Evolutionary conservation across 2,329 filamentous ascomycete species (phyloP).

Genomic region (Pseudogymnoascus sp.): DNA sequence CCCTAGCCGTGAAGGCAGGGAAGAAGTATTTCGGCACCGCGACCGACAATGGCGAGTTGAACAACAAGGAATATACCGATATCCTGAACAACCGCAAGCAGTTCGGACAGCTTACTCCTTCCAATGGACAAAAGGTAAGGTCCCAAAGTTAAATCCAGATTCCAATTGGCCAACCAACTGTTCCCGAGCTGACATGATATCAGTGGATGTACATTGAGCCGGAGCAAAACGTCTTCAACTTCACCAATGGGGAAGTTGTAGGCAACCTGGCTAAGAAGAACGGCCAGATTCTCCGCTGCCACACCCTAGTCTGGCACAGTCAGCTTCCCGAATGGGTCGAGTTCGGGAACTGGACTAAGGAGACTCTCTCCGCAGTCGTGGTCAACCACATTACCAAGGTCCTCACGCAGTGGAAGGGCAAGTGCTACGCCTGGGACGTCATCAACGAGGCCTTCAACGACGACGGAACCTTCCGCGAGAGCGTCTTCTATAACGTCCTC

Average conservation of each 20-base stretch:
- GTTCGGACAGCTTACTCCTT: conserved; percentile 58
- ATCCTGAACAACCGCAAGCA: conserved; percentile 48
- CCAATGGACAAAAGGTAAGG: conserved; percentile 47
- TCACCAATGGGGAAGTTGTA: conserved; percentile 46
- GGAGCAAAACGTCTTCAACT: conserved; percentile 47
- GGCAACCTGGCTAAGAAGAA: conserved; percentile 40
- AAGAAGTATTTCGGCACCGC: conserved; percentile 50
- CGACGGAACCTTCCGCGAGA: conserved; percentile 43
- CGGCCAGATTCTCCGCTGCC: conserved; percentile 50
- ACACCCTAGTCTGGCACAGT: conserved; percentile 47
- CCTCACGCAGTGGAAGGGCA: conserved; percentile 48
- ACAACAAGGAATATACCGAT: conserved; percentile 45
- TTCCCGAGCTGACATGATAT: not conserved
- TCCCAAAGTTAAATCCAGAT: conserved; percentile 27
- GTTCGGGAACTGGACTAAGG: conserved; percentile 45
- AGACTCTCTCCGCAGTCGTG: conserved; percentile 47
- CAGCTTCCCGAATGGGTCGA: conserved; percentile 47
- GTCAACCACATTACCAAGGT: conserved; percentile 53
- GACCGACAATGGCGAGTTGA: conserved; percentile 46
- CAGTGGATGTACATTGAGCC: conserved; percentile 56
- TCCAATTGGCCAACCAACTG: not conserved
- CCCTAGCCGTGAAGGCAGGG: conserved; percentile 46
- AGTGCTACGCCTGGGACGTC: conserved; percentile 58
- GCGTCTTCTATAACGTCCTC: conserved; percentile 47
- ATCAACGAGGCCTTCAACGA: conserved; percentile 57